A percentile compares a stretch with the other conserved stretches of the same genome.
Conservation (phyloP, 129 eudicot genomes). For the Solidago caesia region DNA sequence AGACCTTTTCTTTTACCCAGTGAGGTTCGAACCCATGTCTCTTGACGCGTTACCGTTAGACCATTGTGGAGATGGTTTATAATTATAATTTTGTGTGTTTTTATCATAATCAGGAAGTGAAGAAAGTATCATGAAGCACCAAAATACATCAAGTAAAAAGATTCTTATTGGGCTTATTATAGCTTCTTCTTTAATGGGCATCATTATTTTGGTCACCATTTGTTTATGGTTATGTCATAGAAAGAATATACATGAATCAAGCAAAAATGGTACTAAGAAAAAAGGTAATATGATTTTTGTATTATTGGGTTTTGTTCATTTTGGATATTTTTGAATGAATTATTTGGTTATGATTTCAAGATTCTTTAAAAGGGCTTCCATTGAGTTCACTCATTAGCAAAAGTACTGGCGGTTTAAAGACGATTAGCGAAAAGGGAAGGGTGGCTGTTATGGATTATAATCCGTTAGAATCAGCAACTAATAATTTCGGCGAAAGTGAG, state of each 20-base stretch:
- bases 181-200: slow-evolving; percentile 44
- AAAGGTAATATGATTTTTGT: slow-evolving; percentile 35
- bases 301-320: slow-evolving; percentile 12
- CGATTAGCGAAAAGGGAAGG: slow-evolving; percentile 35
- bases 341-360: slow-evolving; percentile 27
- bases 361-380: slow-evolving; percentile 32
- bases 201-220: slow-evolving; percentile 34
- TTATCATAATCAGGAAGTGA: slow-evolving; percentile 24
- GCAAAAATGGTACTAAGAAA: slow-evolving; percentile 18
- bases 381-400: slow-evolving; percentile 35
- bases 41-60: neutral
- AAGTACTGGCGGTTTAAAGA: slow-evolving; percentile 29
- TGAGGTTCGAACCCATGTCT: too few relatives aligned
- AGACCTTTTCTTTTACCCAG: too few relatives aligned
- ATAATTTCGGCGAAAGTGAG: slow-evolving; percentile 52
- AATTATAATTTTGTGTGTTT: neutral
- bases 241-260: slow-evolving; percentile 36
- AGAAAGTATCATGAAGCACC: slow-evolving; percentile 26
- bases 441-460: slow-evolving; percentile 53
- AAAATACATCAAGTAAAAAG: slow-evolving; percentile 35
- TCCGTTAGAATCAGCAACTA: slow-evolving; percentile 53
- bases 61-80: neutral
- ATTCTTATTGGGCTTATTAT: slow-evolving; percentile 44
- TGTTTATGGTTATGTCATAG: slow-evolving; percentile 51
- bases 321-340: neutral